Conservation (phyloP, 2,329 filamentous ascomycete genomes). For the Paracamarosporium sp. region DNA sequence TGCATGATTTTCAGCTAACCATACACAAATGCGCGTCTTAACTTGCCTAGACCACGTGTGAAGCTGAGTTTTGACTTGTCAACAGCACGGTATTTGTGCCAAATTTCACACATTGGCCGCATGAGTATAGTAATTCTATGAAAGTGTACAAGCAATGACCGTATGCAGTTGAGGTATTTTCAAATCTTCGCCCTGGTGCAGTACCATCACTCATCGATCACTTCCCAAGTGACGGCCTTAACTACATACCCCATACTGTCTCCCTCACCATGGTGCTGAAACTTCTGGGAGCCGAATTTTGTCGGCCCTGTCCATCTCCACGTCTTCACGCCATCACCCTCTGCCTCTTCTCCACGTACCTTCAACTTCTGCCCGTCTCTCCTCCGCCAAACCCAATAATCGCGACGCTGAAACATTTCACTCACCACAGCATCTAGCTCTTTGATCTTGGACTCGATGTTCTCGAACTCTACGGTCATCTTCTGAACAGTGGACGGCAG, state of each 20-base stretch:
- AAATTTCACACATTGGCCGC: no score
- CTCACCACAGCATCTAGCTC: slow-evolving; percentile 19
- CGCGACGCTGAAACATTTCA: slow-evolving; percentile 2
- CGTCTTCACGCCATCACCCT: slow-evolving; percentile 9
- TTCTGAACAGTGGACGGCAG: slow-evolving; percentile 14
- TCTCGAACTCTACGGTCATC: slow-evolving; percentile 26
- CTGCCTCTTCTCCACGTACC: not conserved
- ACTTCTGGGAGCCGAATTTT: slow-evolving; percentile 7
- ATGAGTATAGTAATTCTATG: no score
- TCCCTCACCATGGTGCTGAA: slow-evolving; percentile 12
- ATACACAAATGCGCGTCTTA: no score
- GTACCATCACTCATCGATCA: not conserved
- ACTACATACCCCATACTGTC: slow-evolving; percentile 18
- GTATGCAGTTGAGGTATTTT: no score
- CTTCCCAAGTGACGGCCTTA: slow-evolving; percentile 15
- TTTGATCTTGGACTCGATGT: slow-evolving; percentile 16
- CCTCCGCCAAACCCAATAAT: slow-evolving; percentile 11
- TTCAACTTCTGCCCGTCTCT: slow-evolving; percentile 12
- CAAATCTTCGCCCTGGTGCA: not conserved
- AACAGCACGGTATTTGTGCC: no score
- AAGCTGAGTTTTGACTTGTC: no score
- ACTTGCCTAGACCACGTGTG: no score
- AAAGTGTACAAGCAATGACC: no score
- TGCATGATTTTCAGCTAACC: no score
- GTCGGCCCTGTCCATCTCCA: slow-evolving; percentile 21